These are phyloP conservation scores for Fusarium mundagurra DNA, from an alignment of 2,329 filamentous ascomycete species.

Conservation along the genomic window DNA sequence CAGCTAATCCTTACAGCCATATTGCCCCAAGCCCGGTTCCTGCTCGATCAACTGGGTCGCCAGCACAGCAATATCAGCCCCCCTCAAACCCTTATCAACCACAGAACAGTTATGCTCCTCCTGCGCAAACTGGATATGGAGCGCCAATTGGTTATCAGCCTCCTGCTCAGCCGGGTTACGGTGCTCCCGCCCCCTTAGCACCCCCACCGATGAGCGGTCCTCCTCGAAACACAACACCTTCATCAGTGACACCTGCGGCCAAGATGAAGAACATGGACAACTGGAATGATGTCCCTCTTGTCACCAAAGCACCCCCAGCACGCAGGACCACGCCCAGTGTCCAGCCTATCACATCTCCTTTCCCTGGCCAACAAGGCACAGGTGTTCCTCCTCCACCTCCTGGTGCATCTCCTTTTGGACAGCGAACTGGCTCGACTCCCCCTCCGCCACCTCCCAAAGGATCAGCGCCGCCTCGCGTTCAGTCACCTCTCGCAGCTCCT, in stretches of 20 bases:
- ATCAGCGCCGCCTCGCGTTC: conserved; percentile 73
- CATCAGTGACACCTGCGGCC: conserved; percentile 71
- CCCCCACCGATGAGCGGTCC: conserved; percentile 51
- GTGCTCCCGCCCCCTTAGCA: conserved; percentile 46
- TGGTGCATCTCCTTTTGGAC: conserved; percentile 61
- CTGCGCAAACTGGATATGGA: conserved; percentile 51
- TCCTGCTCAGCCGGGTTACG: conserved; percentile 54
- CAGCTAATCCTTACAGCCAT: conserved; percentile 54
- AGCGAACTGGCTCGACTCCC: conserved; percentile 73
- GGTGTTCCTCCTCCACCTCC: conserved; percentile 66
- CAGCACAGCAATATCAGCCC: conserved; percentile 50
- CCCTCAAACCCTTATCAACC: conserved; percentile 51
- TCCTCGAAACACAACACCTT: conserved; percentile 72
- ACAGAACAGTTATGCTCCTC: conserved; percentile 37
- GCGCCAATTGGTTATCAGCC: conserved; percentile 61
- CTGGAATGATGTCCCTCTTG: conserved; percentile 96
- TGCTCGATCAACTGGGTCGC: conserved; percentile 35
- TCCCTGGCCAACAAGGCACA: conserved; percentile 70
- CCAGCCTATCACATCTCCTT: conserved; percentile 77
- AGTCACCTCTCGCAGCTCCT: conserved; percentile 73
- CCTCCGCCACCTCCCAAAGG: conserved; percentile 88
- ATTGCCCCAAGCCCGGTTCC: conserved; percentile 47
- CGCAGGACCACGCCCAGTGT: conserved; percentile 79
- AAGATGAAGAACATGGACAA: conserved; percentile 77
- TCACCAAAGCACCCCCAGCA: conserved; percentile 73